Evolutionary conservation across 108 stramenopile genomes (phyloP), one percentile per base, ranked within the genome.

Genomic region (Seminavis robusta): DNA sequence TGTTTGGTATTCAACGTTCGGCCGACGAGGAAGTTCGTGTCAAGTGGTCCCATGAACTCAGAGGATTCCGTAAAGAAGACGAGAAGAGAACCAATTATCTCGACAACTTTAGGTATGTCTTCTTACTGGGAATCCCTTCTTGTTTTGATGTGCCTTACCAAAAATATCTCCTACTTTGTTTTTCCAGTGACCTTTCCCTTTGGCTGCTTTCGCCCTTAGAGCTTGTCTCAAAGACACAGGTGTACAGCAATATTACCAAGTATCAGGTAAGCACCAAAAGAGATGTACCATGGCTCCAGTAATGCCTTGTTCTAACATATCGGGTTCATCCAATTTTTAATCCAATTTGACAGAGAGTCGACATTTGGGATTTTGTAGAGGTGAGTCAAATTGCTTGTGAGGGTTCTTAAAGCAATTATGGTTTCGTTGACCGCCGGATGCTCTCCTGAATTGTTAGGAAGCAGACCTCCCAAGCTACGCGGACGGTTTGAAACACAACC

Each of bases 371-470:
- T 21, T 46, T 52, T 45, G 3, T 30, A 43, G 30, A 69, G 76
- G 45, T 77, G 39, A 49, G 37, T 21, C 27, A 67, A 26, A 83
- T 80, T 15, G 56, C 61, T 15, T 67, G 63, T 49, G 80, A 88
- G 47, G 55, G 54, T 17, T 61, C 83, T 41, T 81, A 88, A 47
- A 76, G 84, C 5, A 81, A 78, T 38, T 83, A 88, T 29, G n/a
- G n/a, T 36, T 37, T 13, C n/a, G n/a, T n/a, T n/a, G n/a, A n/a
- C n/a, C n/a, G n/a, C n/a, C n/a, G 65, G 73, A 6, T 20, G 79
- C 16, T 33, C 59, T 23, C 65, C 83, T 20, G 52, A 41, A 13
- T 31, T 34, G 20, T 47, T 56, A 41, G 26, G n/a, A n/a, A n/a
- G n/a, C n/a, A n/a, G n/a, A 0, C 17, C 20, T 3, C n/a, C 27